A percentile compares a stretch with the other conserved stretches of the same genome.
Evolutionary conservation across 192 early-diverging fungal species (phyloP).

Genomic region (Coemansia sp.): DNA sequence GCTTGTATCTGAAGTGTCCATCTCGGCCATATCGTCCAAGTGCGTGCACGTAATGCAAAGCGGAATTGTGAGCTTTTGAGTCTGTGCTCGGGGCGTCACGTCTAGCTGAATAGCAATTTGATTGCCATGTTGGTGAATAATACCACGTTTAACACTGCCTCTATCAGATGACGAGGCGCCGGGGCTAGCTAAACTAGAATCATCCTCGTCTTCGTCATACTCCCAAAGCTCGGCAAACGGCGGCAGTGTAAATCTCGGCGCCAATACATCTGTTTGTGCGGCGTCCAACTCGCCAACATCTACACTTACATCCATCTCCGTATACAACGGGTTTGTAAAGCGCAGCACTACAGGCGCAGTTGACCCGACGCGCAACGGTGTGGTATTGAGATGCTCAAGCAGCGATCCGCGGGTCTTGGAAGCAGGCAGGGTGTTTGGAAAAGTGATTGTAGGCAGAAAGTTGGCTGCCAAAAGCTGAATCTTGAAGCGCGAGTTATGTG

Average conservation of each 20-base stretch:
- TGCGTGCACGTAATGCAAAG: constrained; percentile 43
- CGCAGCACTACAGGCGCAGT: constrained; percentile 59
- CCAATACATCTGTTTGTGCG: constrained; percentile 58
- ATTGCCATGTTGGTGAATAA: constrained; percentile 47
- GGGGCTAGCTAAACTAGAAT: constrained; percentile 20
- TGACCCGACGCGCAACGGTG: constrained; percentile 42
- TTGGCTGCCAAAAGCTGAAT: constrained; percentile 85
- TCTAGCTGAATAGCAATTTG: constrained; percentile 43
- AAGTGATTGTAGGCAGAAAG: constrained; percentile 70
- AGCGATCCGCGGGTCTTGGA: constrained; percentile 1
- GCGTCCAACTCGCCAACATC: constrained; percentile 41
- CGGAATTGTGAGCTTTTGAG: constrained; percentile 29
- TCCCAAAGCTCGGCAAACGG: constrained; percentile 80
- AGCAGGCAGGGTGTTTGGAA: background rate
- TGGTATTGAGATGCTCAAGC: constrained; percentile 15
- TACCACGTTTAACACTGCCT: constrained; percentile 12
- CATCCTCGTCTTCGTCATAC: constrained; percentile 66
- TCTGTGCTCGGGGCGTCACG: constrained; percentile 21
- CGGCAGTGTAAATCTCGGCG: constrained; percentile 65
- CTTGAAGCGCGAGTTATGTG: constrained; percentile 82
- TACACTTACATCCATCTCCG: constrained; percentile 65
- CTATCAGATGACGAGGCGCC: background rate
- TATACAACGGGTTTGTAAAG: constrained; percentile 80
- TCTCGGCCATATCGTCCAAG: constrained; percentile 35
- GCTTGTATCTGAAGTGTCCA: background rate